Base-by-base conservation (phyloP, 129 eudicot genomes). In the Heracleum sosnowskyi region DNA sequence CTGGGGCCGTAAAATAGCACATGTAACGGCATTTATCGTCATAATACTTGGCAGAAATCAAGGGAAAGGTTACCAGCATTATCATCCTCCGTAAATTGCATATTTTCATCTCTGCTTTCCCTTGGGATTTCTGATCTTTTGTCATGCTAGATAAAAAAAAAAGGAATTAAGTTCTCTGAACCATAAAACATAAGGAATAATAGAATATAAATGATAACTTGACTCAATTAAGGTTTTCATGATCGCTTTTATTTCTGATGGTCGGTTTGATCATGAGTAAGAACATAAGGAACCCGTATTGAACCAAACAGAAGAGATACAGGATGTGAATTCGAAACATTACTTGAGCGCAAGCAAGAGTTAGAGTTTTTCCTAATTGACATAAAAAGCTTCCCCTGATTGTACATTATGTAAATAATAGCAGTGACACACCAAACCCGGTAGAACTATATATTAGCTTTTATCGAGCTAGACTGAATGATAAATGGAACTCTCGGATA, bases 81-180 rank as follows among this genome's bases (percentile, higher is more conserved):
- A 15, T 28, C 73, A 77, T 34, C 39, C 29, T 77, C 57, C 13
- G 41, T 26, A 28, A 42, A 37, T 6, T n/a, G 57, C 73, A 40
- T 2, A 24, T 62, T 41, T 63, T 77, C 80, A 60, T 60, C 70
- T 77, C 73, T 40, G 31, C 73, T 26, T 7, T 36, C 55, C 39
- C 33, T 62, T n/a, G 20, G 72, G 74, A 12, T 29, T 10, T 62
- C 73, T 46, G 31, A 62, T 77, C 33, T 68, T 62, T 63, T 28
- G 5, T 41, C 80, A 60, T 16, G 0, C 80, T 77, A 77, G 16
- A 5, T 66, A 66, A 41, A 62, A 77, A 46, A 40, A 17, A 15
- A n/a, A 26, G 22, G 5, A 76, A 72, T n/a, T n/a, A 10, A n/a
- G 17, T 60, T 26, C 68, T 60, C 68, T n/a, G 31, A 12, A 11